Conservation (phyloP, 192 early-diverging fungal species). For the Dispira parvispora region DNA sequence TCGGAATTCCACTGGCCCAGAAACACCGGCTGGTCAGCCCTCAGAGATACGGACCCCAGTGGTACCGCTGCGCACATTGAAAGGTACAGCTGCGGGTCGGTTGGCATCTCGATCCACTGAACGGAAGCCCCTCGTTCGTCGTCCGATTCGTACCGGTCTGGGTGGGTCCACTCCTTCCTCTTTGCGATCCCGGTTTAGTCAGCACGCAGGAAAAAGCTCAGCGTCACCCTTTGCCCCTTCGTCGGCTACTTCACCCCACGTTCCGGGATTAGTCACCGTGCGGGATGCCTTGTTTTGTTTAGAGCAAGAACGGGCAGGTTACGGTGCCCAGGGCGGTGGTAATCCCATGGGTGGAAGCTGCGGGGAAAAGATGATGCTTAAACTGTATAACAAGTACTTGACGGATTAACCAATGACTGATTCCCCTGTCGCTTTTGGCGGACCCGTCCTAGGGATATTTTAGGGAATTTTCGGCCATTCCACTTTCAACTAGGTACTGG, state of each 20-base stretch:
- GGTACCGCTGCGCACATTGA: no score
- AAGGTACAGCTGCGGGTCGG: no score
- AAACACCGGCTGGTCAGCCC: no score
- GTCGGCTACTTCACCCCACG: constrained; percentile 17
- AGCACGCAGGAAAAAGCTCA: neutral
- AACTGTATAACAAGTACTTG: constrained; percentile 12
- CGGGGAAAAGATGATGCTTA: constrained; percentile 9
- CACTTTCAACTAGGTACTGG: no score
- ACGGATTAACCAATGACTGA: neutral
- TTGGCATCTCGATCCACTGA: neutral
- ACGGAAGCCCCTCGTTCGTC: constrained; percentile 10
- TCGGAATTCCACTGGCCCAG: no score
- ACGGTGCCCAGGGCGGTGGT: constrained; percentile 1
- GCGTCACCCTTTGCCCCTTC: constrained; percentile 10
- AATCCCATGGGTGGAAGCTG: constrained; percentile 9
- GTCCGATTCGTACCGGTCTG: constrained; percentile 15
- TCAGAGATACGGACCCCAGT: no score
- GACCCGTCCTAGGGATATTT: no score
- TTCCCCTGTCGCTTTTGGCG: neutral
- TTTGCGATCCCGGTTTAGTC: neutral
- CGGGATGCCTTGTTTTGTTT: constrained; percentile 57
- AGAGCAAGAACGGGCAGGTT: constrained; percentile 38
- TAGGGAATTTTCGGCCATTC: no score
- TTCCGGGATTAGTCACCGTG: constrained; percentile 40
- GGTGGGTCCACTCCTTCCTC: neutral